Conservation (phyloP, 108 stramenopile genomes). For the Pseudonitzschia multistriata region DNA sequence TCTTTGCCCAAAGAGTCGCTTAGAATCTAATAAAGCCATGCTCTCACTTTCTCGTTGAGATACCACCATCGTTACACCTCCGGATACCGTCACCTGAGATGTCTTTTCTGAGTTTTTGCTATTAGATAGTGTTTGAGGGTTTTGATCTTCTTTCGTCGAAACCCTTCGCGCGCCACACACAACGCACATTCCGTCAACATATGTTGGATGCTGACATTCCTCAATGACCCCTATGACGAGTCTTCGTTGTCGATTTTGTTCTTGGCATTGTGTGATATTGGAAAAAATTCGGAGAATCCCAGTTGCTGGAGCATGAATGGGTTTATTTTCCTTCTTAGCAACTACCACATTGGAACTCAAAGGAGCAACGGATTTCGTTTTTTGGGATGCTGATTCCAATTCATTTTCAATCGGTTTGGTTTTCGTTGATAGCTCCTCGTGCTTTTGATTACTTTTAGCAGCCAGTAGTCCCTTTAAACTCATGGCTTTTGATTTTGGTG, state of each 20-base stretch:
- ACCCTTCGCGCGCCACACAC: constrained; percentile 51
- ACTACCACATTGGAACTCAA: constrained; percentile 3
- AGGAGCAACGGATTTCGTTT: background rate
- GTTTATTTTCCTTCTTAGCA: background rate
- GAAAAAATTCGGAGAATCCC: constrained; percentile 17
- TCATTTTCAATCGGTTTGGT: background rate
- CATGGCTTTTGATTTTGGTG: constrained; percentile 4
- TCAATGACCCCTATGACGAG: constrained; percentile 55
- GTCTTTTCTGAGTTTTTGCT: constrained; percentile 27
- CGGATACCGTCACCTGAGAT: constrained; percentile 72
- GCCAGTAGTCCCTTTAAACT: background rate
- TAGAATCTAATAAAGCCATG: constrained; percentile 51
- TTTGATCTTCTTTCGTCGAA: background rate
- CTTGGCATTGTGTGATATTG: background rate
- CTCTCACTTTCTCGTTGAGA: constrained; percentile 59
- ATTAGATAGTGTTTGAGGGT: background rate
- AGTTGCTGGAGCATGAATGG: constrained; percentile 29
- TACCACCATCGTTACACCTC: constrained; percentile 70
- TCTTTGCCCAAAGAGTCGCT: constrained; percentile 42
- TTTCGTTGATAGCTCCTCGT: background rate
- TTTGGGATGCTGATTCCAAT: constrained; percentile 1
- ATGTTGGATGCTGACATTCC: constrained; percentile 70
- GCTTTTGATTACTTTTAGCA: constrained; percentile 10
- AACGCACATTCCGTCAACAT: constrained; percentile 68
- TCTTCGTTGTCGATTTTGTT: background rate